phyloP scores from a whole-genome alignment of 441 rosid genomes.

The Kokia cookei region DNA sequence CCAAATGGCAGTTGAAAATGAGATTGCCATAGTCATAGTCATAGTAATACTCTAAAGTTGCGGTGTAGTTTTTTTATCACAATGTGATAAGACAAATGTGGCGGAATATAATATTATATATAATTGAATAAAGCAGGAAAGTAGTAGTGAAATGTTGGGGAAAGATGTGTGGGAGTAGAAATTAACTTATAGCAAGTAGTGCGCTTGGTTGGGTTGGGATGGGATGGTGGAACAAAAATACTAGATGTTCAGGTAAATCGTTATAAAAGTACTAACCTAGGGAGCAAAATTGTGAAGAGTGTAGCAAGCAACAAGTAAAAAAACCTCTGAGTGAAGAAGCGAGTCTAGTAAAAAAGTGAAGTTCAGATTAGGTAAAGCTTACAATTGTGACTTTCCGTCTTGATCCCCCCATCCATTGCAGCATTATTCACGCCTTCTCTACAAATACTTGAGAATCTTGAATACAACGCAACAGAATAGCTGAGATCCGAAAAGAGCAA shows the following conservation, averaged over 20 bases:
- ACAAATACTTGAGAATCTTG: neutral
- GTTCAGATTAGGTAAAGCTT: conserved; percentile 8
- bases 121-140: no score
- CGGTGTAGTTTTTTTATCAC: neutral
- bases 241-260: no score
- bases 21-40: no score
- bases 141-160: no score
- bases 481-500: no score
- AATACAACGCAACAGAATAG: neutral
- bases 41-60: neutral
- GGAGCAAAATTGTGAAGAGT: neutral
- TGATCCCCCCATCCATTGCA: conserved; percentile 85
- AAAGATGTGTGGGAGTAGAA: neutral
- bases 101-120: neutral
- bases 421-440: neutral
- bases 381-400: conserved; percentile 77
- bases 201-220: no score
- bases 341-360: no score
- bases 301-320: neutral
- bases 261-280: no score
- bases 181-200: neutral
- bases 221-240: no score
- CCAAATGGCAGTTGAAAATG: neutral
- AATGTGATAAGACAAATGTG: neutral
- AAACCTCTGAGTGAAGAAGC: no score